Evolutionary conservation across 169 alveolate species (phyloP), one percentile per base, ranked within the genome.

Genomic region (Plasmodium relictum): DNA sequence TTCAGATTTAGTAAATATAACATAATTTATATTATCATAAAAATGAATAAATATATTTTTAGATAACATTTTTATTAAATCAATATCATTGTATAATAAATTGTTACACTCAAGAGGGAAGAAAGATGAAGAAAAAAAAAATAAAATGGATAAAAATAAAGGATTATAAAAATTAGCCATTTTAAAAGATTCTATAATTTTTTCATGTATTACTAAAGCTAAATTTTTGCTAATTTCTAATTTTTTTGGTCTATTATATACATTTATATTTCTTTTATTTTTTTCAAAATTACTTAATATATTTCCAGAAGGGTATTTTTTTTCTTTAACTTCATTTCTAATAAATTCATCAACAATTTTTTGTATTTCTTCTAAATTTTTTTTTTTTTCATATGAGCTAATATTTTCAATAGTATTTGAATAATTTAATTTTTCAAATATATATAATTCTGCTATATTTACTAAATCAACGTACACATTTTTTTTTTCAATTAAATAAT

Each of bases 161-260:
- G 89, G 89, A 42, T 68, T 76, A 56, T 62, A 76, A 39, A 76
- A 76, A 48, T 65, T 62, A 1, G 69, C 89, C 56, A 24, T 48
- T 63, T 76, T 76, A 76, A 62, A 76, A 0, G 78, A 76, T 63
- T 76, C 89, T 42, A 76, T 76, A 18, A 76, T 63, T 76, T 76
- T 62, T 63, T 76, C 70, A 76, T 18, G 63, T 22, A 76, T 31
- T 2, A 56, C 39, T 10, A 48, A 44, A 6, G 74, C 16, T 8
- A 76, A 22, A 41, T 24, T 52, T 18, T 39, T 0, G 61, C 61
- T 76, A 41, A 76, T 76, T 18, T 62, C 31, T 22, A 76, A 20
- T 48, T 37, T 16, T 24, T 76, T 76, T 76, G 20, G 89, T 20
- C 48, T 6, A 63, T 14, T 31, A 41, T 41, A 45, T 2, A 16